Base-by-base conservation (phyloP, 2,329 filamentous ascomycete genomes). In the Daldinia eschscholtzii region DNA sequence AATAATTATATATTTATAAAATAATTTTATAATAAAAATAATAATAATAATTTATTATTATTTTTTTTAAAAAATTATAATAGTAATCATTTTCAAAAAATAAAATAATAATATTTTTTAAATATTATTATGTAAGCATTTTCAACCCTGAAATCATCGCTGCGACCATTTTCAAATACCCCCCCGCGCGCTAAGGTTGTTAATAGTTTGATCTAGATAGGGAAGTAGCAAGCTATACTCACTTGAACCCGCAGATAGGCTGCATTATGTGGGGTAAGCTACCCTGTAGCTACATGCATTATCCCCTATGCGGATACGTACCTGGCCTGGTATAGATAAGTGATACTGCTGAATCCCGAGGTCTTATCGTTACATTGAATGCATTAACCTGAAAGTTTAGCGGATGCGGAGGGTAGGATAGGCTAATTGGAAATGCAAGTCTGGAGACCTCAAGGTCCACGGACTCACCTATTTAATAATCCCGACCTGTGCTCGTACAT, bases 401-500 rank as follows among this genome's bases (percentile, higher is more conserved):
- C 33, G 33, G 33, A 35, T 35, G 39, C 41, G 10, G 52, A 13
- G 42, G 23, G 37, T 37, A n/a, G 61, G 61, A 59, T 55, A 70
- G 68, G 68, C 68, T 70, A 68, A 70, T 68, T 68, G 15, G 46
- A 64, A 58, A 35, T 57, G 50, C 33, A 42, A 33, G 33, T 18
- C 37, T 30, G 60, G 58, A 56, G 61, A 56, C 64, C 39, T 70
- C 65, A 65, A 67, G 64, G 57, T 65, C 44, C 57, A 33, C 57
- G 28, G 57, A 60, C 46, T 62, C 64, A 62, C 46, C 20, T 61
- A 53, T 58, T 23, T 30, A 64, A 57, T 20, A 42, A 61, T 46
- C 57, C 37, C 42, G 23, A 9, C 28, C 2, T 53, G 4, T 39
- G 23, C 23, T 41, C 23, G 37, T 41, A n/a, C 20, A 23, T 23